Evolutionary conservation across 164 flowering plant genomes (phyloP), one percentile per base, ranked within the genome.

Genomic region (Pachysandra terminalis): DNA sequence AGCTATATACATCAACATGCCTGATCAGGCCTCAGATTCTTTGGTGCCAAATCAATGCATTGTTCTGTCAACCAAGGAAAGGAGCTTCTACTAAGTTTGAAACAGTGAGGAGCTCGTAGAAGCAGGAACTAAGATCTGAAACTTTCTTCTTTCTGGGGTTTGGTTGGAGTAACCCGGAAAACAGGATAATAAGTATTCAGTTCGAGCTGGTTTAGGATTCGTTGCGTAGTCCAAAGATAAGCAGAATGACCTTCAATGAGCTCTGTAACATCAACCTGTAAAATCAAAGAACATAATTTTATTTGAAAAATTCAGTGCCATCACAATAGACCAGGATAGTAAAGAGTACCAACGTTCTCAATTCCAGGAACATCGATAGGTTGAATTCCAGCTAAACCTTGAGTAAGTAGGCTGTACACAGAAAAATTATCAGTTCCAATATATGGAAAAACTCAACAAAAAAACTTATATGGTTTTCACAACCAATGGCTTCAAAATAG

Each of bases 341-440:
- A 32, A 32, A 56, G 35, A n/a, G 24, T 15, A 63, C 92, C 79
- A 83, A 89, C 99, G 82, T 91, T 96, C 76, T 93, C 95, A 69
- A 93, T 87, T 28, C 98, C 99, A 27, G 84, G 87, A 51, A 84
- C 70, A 52, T 80, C 75, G 48, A 91, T 79, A 8, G 96, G 84
- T 79, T 93, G 92, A 67, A 96, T 96, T 82, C 98, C 99, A 62
- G 99, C 99, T 65, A 96, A 83, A 69, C 99, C 99, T 84, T 86
- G 83, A 10, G 85, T 71, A 61, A 93, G 90, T 41, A 96, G 80
- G 74, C 99, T 96, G 91, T 71, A 68, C 25, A 63, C 23, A 1
- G 69, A 14, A 56, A 35, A n/a, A 9, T 15, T 21, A 6, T 55
- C 55, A 26, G 27, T 68, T 25, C 51, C 64, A 68, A 21, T 14